These are phyloP conservation scores for Yamadazyma insecticola DNA, from an alignment of 805 yeast genomes.

Conservation along the genomic window DNA sequence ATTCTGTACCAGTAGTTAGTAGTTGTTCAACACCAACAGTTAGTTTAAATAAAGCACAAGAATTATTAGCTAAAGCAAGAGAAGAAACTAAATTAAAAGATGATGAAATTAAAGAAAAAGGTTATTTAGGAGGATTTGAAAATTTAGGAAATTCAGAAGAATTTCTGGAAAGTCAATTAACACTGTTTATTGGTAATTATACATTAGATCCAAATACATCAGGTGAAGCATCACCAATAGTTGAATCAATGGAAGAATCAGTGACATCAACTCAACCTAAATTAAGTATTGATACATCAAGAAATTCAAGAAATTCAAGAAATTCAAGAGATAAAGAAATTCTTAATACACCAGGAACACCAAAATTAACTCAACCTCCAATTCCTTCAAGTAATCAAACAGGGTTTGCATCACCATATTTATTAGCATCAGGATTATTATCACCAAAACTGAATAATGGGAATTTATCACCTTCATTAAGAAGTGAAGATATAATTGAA, in stretches of 20 bases:
- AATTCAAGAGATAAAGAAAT: not conserved
- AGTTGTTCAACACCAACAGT: constrained; percentile 96
- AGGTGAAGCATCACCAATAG: constrained; percentile 29
- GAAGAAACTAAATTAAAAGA: constrained; percentile 62
- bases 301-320: too few species aligned
- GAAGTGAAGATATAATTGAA: constrained; percentile 3
- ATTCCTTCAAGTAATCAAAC: constrained; percentile 21
- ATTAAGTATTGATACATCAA: constrained; percentile 26
- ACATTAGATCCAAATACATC: constrained; percentile 21
- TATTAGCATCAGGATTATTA: constrained; percentile 57
- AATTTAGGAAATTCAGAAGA: constrained; percentile 9
- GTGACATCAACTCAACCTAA: constrained; percentile 15
- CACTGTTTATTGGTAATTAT: constrained; percentile 12
- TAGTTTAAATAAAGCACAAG: constrained; percentile 81
- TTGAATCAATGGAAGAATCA: constrained; percentile 23
- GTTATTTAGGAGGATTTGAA: constrained; percentile 11
- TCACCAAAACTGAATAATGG: constrained; percentile 42
- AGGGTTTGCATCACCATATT: constrained; percentile 67
- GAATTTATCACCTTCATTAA: constrained; percentile 8
- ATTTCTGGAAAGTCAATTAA: constrained; percentile 11
- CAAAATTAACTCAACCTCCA: constrained; percentile 30
- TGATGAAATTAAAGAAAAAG: constrained; percentile 42
- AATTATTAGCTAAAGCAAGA: constrained; percentile 74
- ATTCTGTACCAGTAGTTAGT: constrained; percentile 83
- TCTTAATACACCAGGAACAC: constrained; percentile 5